Conservation (phyloP, 2,329 filamentous ascomycete species). For the Epichloe coenophiala region DNA sequence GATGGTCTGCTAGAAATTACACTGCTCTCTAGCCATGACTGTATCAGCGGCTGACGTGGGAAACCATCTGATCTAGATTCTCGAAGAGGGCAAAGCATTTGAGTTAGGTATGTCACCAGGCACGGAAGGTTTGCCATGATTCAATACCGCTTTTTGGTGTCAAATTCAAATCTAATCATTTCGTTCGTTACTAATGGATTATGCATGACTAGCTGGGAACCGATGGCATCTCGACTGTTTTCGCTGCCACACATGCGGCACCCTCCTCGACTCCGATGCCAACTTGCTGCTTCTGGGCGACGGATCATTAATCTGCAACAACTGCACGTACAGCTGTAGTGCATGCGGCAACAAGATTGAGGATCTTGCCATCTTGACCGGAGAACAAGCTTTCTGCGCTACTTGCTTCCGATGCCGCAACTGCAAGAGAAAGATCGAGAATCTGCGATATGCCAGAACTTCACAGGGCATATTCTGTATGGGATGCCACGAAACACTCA, state of each 20-base stretch:
- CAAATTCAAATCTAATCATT: background rate
- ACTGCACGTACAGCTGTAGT: conserved; percentile 97
- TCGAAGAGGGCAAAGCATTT: conserved; percentile 97
- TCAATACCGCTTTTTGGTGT: too few relatives aligned
- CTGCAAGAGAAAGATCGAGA: conserved; percentile 98
- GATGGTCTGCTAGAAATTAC: background rate
- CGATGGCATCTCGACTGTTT: conserved; percentile 99
- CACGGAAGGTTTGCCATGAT: background rate
- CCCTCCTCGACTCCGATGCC: conserved; percentile 92
- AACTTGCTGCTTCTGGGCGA: conserved; percentile 95
- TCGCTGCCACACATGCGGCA: conserved; percentile 89
- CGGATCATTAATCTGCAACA: conserved; percentile 96
- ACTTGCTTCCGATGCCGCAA: conserved; percentile 96
- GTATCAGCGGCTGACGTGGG: conserved; percentile 1
- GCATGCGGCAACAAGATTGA: conserved; percentile 97
- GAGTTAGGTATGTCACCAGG: conserved; percentile 65
- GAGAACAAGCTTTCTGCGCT: conserved; percentile 94
- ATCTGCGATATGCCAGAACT: conserved; percentile 90
- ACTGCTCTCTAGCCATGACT: background rate
- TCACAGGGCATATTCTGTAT: conserved; percentile 99
- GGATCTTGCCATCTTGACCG: conserved; percentile 90
- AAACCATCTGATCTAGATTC: conserved; percentile 45
- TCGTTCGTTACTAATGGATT: conserved; percentile 10
- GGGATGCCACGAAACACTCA: conserved; percentile 93
- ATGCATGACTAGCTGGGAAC: conserved; percentile 56